phyloP scores from a whole-genome alignment of 2,329 filamentous ascomycete genomes.

The Phaeomoniella chlamydospora region DNA sequence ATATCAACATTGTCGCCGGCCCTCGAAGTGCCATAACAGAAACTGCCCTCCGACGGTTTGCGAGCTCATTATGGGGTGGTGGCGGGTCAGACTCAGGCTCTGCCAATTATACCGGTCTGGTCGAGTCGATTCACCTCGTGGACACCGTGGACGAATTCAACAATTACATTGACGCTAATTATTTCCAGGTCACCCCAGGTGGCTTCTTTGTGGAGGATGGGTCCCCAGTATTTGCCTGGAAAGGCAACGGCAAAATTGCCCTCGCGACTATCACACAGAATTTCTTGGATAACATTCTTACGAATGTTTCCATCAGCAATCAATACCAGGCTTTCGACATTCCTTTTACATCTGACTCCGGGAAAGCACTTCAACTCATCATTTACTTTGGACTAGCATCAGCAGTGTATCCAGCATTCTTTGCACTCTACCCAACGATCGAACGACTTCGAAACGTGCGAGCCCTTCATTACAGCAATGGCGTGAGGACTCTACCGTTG shows the following conservation, averaged over 20 bases:
- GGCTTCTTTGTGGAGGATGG: constrained; percentile 62
- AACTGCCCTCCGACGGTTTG: constrained; percentile 12
- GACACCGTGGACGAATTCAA: constrained; percentile 56
- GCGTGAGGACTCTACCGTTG: constrained; percentile 64
- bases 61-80: constrained; percentile 11
- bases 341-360: constrained; percentile 54
- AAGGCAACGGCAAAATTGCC: constrained; percentile 48
- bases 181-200: constrained; percentile 57
- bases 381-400: constrained; percentile 72
- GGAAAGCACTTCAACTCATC: constrained; percentile 63
- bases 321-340: constrained; percentile 63
- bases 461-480: constrained; percentile 81
- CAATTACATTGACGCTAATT: constrained; percentile 45
- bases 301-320: constrained; percentile 54
- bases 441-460: constrained; percentile 69
- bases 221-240: constrained; percentile 55
- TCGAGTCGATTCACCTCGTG: constrained; percentile 34
- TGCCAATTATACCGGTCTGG: constrained; percentile 19
- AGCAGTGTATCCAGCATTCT: constrained; percentile 69
- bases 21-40: constrained; percentile 16
- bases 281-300: constrained; percentile 49
- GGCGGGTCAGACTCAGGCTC: constrained; percentile 14
- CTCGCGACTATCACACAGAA: constrained; percentile 41
- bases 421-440: constrained; percentile 75
- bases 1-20: constrained; percentile 21